Evolutionary conservation across 2,329 filamentous ascomycete species (phyloP).

Genomic region (Colletotrichum plurivorum): DNA sequence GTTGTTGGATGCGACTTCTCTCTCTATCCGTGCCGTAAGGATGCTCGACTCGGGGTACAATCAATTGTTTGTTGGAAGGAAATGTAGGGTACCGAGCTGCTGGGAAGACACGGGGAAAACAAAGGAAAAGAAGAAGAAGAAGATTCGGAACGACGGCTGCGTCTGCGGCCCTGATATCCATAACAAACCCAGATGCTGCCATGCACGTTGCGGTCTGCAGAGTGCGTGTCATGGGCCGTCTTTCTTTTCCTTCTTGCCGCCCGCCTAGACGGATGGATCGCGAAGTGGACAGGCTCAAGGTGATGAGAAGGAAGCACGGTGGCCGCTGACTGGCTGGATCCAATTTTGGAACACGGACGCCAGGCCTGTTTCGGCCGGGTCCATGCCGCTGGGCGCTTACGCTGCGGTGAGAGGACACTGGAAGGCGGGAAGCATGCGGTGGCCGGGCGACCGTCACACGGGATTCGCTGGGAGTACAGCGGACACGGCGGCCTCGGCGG

Average conservation of each 20-base stretch:
- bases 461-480: slow-evolving; percentile 23
- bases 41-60: too few species aligned
- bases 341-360: slow-evolving; percentile 37
- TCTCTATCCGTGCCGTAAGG: too few species aligned
- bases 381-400: slow-evolving; percentile 39
- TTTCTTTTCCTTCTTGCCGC: slow-evolving; percentile 29
- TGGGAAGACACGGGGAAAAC: slow-evolving; percentile 29
- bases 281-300: slow-evolving; percentile 32
- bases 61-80: background rate
- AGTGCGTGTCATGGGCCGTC: slow-evolving; percentile 14
- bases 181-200: slow-evolving; percentile 1
- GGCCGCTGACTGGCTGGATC: slow-evolving; percentile 29
- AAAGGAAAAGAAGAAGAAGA: slow-evolving; percentile 15
- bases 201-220: slow-evolving; percentile 26
- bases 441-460: slow-evolving; percentile 4
- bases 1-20: too few species aligned
- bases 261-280: slow-evolving; percentile 24
- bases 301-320: slow-evolving; percentile 22
- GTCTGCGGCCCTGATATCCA: slow-evolving; percentile 32
- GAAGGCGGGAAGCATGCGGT: slow-evolving; percentile 19
- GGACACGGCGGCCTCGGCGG: slow-evolving; percentile 14
- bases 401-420: slow-evolving; percentile 2
- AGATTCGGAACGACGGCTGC: slow-evolving; percentile 18
- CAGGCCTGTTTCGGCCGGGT: slow-evolving; percentile 32
- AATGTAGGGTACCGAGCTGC: slow-evolving; percentile 29